Evolutionary conservation across 495 filamentous ascomycete species (phyloP).

Genomic region (Tuber melanosporum): DNA sequence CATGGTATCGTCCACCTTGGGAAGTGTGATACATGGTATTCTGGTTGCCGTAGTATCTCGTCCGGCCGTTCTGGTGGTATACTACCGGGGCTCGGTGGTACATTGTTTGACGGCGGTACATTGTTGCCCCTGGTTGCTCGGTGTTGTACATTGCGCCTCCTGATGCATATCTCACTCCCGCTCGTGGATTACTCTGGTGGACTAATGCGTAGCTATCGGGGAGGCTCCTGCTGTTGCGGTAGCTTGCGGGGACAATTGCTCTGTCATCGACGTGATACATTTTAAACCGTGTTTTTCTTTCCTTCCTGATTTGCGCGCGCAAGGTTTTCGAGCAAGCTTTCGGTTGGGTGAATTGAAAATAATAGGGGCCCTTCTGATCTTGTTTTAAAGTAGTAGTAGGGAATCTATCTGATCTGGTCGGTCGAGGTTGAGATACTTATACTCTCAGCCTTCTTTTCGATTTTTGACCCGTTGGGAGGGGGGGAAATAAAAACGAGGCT

Average conservation of each 20-base stretch:
- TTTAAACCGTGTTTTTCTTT: background rate
- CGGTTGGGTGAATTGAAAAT: slow-evolving; percentile 3
- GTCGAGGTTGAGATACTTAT: background rate
- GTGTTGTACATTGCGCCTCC: background rate
- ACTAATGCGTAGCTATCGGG: background rate
- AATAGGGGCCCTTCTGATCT: background rate
- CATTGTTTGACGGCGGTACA: background rate
- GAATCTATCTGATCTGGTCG: slow-evolving; percentile 3
- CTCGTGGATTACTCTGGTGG: background rate
- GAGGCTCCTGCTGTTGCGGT: background rate
- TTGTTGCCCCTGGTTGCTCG: background rate
- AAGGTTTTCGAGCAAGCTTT: background rate
- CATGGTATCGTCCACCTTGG: background rate
- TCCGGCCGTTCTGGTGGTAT: background rate
- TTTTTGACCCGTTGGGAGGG: background rate
- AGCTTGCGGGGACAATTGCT: background rate
- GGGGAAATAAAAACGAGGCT: background rate
- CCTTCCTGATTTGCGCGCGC: background rate
- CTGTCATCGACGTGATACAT: background rate
- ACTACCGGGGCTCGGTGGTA: background rate
- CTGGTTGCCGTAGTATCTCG: background rate
- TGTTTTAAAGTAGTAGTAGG: background rate
- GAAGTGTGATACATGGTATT: background rate
- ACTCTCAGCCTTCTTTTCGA: background rate
- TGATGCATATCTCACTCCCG: background rate